phyloP scores from a whole-genome alignment of 495 filamentous ascomycete genomes.

The Pyrenula aspistea region DNA sequence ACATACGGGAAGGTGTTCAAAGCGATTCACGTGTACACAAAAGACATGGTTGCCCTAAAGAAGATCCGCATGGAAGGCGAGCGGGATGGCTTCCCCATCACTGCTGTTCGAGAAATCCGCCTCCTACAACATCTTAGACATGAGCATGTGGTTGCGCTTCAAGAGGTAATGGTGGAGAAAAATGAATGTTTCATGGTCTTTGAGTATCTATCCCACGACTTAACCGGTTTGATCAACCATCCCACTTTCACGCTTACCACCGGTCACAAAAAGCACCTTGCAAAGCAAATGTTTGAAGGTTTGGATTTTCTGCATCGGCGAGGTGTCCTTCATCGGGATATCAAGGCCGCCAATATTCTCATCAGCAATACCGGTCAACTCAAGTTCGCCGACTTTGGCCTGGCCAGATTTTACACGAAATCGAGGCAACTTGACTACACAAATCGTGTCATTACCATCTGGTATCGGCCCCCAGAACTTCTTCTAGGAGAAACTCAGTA shows the following conservation, averaged over 20 bases:
- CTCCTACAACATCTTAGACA: constrained; percentile 89
- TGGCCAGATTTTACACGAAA: constrained; percentile 95
- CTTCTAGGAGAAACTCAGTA: constrained; percentile 91
- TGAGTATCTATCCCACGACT: constrained; percentile 93
- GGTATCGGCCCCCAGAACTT: constrained; percentile 91
- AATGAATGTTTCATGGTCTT: constrained; percentile 99
- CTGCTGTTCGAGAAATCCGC: constrained; percentile 93
- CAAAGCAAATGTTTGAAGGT: constrained; percentile 87
- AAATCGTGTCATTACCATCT: constrained; percentile 92
- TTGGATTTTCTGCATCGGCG: constrained; percentile 89
- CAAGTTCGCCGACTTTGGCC: constrained; percentile 92
- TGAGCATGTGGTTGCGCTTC: constrained; percentile 67
- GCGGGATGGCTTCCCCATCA: constrained; percentile 94
- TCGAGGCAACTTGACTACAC: constrained; percentile 91
- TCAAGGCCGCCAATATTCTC: constrained; percentile 90
- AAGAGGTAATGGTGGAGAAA: constrained; percentile 33
- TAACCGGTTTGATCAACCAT: constrained; percentile 82
- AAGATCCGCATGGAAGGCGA: constrained; percentile 93
- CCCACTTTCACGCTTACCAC: constrained; percentile 79
- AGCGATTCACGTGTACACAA: constrained; percentile 89
- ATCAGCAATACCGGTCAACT: constrained; percentile 78
- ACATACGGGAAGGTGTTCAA: constrained; percentile 99
- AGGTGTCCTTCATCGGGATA: constrained; percentile 90
- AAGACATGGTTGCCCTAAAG: constrained; percentile 83
- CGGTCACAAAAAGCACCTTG: constrained; percentile 86